These are phyloP conservation scores for Anaeramoeba flamelloides DNA, from an alignment of 78 protist species.

Conservation along the genomic window DNA sequence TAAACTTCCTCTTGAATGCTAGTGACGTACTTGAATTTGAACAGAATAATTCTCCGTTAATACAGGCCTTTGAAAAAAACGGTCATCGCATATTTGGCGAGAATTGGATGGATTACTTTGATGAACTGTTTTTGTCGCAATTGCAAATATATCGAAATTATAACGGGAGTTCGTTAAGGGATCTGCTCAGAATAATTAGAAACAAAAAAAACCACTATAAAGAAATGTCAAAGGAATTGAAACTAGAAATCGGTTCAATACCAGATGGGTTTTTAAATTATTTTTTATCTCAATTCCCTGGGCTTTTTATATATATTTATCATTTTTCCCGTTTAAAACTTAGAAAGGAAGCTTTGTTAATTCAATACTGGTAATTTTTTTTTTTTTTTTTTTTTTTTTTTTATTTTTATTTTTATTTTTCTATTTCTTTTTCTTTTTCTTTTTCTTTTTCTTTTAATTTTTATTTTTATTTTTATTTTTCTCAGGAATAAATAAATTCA, in stretches of 20 bases:
- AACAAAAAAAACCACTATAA: neutral
- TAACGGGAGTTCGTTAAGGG: neutral
- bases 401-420: no score
- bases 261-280: neutral
- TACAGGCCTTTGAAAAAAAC: neutral
- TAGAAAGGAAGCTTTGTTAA: no score
- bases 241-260: neutral
- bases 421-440: no score
- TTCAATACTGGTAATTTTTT: no score
- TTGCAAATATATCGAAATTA: neutral
- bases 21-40: neutral
- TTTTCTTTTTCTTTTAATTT: no score
- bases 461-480: no score
- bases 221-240: neutral
- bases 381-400: no score
- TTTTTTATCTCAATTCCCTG: neutral
- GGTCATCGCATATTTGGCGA: neutral
- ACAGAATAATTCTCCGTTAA: neutral
- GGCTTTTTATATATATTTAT: neutral
- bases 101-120: neutral
- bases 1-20: neutral
- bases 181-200: neutral
- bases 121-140: neutral
- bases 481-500: no score
- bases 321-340: neutral